A percentile compares a stretch with the other conserved stretches of the same genome.
phyloP scores from a whole-genome alignment of 1,284 basidiomycete species.

The Cystobasidium slooffiae region DNA sequence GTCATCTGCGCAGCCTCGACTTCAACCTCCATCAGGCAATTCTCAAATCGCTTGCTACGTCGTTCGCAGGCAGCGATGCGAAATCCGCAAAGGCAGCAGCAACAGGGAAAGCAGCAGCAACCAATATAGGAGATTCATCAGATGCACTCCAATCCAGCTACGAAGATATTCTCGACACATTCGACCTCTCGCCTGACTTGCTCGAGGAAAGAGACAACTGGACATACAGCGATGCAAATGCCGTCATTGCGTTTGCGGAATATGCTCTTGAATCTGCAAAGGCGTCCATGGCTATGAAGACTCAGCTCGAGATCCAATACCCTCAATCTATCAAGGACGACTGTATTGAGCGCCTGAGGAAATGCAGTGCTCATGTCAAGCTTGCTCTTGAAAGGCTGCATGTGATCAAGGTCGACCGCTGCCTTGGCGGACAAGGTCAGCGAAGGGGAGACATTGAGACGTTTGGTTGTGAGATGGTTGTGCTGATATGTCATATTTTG shows the following conservation, averaged over 20 bases:
- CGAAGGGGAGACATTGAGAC: background rate
- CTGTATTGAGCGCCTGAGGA: background rate
- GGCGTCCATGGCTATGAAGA: background rate
- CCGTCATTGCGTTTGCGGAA: slow-evolving; percentile 50
- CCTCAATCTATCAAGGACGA: background rate
- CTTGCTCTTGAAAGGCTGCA: slow-evolving; percentile 69
- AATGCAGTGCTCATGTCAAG: slow-evolving; percentile 4
- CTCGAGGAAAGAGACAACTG: slow-evolving; percentile 59
- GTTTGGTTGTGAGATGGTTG: background rate
- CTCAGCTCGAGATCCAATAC: background rate
- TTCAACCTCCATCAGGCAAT: slow-evolving; percentile 78
- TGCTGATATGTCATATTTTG: too few species aligned
- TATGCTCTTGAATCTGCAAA: slow-evolving; percentile 42
- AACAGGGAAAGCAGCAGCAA: slow-evolving; percentile 46
- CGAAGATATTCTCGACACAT: slow-evolving; percentile 36
- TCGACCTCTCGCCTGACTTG: slow-evolving; percentile 44
- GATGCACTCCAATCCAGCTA: slow-evolving; percentile 47
- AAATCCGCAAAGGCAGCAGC: slow-evolving; percentile 42
- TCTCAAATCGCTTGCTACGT: slow-evolving; percentile 72
- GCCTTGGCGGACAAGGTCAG: slow-evolving; percentile 60
- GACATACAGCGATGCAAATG: slow-evolving; percentile 48
- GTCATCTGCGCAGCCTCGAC: slow-evolving; percentile 56
- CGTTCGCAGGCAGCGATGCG: slow-evolving; percentile 49
- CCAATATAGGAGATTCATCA: slow-evolving; percentile 13
- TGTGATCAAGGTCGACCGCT: slow-evolving; percentile 72